These are phyloP conservation scores for Grigorovia humatica DNA, from an alignment of 805 yeast species.

Conservation along the genomic window DNA sequence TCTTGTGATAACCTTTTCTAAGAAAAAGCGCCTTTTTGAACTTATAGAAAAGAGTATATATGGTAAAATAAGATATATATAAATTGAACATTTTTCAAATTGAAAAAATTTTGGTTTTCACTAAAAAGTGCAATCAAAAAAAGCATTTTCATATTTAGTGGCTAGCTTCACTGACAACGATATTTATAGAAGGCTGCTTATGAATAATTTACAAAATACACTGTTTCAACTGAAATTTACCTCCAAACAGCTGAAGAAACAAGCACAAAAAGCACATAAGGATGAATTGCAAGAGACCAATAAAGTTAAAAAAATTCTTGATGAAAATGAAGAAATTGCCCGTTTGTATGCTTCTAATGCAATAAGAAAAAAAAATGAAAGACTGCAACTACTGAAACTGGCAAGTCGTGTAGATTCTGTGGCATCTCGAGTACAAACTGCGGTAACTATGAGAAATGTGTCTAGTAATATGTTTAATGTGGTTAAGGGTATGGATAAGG, in stretches of 20 bases:
- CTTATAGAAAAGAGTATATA: too few relatives aligned
- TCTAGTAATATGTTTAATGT: conserved; percentile 91
- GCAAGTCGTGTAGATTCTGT: conserved; percentile 93
- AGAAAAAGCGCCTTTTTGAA: too few relatives aligned
- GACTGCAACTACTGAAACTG: conserved; percentile 67
- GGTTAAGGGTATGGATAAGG: conserved; percentile 92
- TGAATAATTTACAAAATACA: conserved; percentile 22
- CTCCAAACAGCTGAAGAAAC: conserved; percentile 83
- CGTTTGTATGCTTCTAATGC: conserved; percentile 93
- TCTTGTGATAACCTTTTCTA: too few relatives aligned
- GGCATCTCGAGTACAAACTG: conserved; percentile 91
- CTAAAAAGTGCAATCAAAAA: too few relatives aligned
- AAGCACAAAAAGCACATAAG: conserved; percentile 81
- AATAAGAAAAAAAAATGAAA: conserved; percentile 80
- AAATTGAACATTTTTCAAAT: too few relatives aligned
- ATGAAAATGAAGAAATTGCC: conserved; percentile 66
- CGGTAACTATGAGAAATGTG: conserved; percentile 93
- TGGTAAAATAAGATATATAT: too few relatives aligned
- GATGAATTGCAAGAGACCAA: conserved; percentile 83
- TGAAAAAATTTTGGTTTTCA: too few relatives aligned
- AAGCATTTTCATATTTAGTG: too few relatives aligned
- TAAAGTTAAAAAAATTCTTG: conserved; percentile 60
- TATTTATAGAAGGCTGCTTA: too few relatives aligned
- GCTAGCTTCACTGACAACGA: background rate
- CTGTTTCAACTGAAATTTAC: conserved; percentile 52